Conservation (phyloP, 2,329 filamentous ascomycete species). For the Aspergillus alliaceus region DNA sequence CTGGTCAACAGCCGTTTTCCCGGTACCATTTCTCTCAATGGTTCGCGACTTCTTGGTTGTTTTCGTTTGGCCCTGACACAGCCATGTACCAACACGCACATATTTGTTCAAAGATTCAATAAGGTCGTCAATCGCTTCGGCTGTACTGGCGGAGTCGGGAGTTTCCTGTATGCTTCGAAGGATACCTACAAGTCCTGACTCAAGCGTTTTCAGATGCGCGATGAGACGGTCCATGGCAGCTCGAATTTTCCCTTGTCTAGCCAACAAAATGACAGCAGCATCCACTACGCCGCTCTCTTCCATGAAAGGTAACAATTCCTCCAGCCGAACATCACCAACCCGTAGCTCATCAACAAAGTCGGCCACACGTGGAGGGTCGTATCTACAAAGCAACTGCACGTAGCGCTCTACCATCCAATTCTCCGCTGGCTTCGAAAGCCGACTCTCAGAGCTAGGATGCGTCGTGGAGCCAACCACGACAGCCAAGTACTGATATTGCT, state of each 20-base stretch:
- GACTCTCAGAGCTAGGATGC: constrained; percentile 33
- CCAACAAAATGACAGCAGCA: constrained; percentile 87
- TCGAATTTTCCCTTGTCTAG: constrained; percentile 78
- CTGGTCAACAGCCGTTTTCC: constrained; percentile 52
- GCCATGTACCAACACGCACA: constrained; percentile 88
- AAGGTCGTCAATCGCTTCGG: constrained; percentile 70
- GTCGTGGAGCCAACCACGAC: constrained; percentile 69
- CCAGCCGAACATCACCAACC: constrained; percentile 74
- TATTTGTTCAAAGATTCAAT: constrained; percentile 83
- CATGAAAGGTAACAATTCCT: constrained; percentile 79
- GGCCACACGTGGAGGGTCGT: constrained; percentile 77
- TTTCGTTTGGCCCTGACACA: constrained; percentile 84
- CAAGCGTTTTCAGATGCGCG: constrained; percentile 76
- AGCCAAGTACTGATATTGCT: constrained; percentile 75
- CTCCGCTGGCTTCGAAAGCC: constrained; percentile 38
- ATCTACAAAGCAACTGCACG: constrained; percentile 86
- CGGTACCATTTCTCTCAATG: constrained; percentile 34
- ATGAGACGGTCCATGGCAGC: constrained; percentile 83
- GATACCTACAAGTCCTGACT: constrained; percentile 74
- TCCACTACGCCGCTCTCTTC: constrained; percentile 89
- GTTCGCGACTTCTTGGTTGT: constrained; percentile 43
- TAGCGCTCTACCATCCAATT: constrained; percentile 76
- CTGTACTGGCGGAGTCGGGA: constrained; percentile 57
- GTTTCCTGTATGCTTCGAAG: constrained; percentile 62
- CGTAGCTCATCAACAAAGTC: constrained; percentile 78